A percentile compares a stretch with the other conserved stretches of the same genome.
Evolutionary conservation across 345 rosid species (phyloP).

Genomic region (Mercurialis annua): DNA sequence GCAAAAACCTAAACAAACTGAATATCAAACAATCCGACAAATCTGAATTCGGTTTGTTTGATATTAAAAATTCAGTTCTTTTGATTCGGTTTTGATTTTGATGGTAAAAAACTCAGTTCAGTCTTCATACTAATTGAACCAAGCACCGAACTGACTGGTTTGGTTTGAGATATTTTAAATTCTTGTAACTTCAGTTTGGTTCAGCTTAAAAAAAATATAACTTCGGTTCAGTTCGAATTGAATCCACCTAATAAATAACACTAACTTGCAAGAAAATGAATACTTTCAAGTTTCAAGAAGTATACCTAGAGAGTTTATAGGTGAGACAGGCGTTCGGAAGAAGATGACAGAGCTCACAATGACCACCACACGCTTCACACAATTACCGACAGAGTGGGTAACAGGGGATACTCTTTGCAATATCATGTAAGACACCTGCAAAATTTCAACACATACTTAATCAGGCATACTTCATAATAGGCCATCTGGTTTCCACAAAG

Average conservation of each 20-base stretch:
- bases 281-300: neutral
- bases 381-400: constrained; percentile 96
- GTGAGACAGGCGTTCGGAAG: constrained; percentile 81
- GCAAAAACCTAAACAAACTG: too few species aligned
- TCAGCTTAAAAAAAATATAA: too few species aligned
- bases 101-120: too few species aligned
- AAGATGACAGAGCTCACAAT: constrained; percentile 96
- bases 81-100: too few species aligned
- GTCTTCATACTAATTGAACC: too few species aligned
- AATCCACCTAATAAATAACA: neutral
- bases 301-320: constrained; percentile 80
- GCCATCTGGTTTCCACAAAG: neutral
- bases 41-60: too few species aligned
- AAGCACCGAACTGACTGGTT: too few species aligned
- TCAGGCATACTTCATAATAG: neutral
- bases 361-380: constrained; percentile 99
- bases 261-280: neutral
- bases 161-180: too few species aligned
- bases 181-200: too few species aligned
- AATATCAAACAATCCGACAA: too few species aligned
- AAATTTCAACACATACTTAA: neutral
- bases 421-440: constrained; percentile 96
- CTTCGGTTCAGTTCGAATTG: too few species aligned
- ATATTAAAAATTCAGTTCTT: too few species aligned
- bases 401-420: constrained; percentile 96